Conservation (phyloP, 345 rosid genomes). For the Populus ilicifolia region DNA sequence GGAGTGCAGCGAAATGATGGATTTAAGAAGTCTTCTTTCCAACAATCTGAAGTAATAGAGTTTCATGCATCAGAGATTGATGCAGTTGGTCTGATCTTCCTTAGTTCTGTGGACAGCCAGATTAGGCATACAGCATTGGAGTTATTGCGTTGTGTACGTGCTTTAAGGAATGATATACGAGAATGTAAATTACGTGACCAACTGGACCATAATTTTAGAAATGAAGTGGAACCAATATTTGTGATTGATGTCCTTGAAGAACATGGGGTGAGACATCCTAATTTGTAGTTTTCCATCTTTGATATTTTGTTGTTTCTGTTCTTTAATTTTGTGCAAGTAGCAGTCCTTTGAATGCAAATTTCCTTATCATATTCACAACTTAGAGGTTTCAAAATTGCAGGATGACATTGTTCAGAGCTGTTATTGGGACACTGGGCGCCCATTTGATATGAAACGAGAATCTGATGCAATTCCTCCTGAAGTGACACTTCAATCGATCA, state of each 20-base stretch:
- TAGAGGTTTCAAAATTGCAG: slow-evolving; percentile 33
- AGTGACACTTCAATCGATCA: slow-evolving; percentile 87
- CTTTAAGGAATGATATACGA: slow-evolving; percentile 81
- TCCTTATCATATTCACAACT: neutral
- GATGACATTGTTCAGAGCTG: slow-evolving; percentile 98
- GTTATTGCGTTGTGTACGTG: slow-evolving; percentile 91
- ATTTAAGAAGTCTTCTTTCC: slow-evolving; percentile 69
- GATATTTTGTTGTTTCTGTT: slow-evolving; percentile 6
- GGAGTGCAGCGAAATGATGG: slow-evolving; percentile 49
- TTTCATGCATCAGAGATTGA: slow-evolving; percentile 88
- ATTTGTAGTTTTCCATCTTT: slow-evolving; percentile 12
- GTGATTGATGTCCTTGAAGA: slow-evolving; percentile 95
- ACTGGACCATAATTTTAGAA: slow-evolving; percentile 55
- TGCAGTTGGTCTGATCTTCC: slow-evolving; percentile 95
- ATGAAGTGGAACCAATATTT: slow-evolving; percentile 83
- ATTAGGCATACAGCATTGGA: slow-evolving; percentile 95
- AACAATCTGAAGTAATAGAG: slow-evolving; percentile 68
- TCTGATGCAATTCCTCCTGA: slow-evolving; percentile 90
- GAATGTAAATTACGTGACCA: slow-evolving; percentile 54
- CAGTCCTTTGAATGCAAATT: neutral
- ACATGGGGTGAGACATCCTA: slow-evolving; percentile 68
- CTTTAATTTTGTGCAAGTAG: neutral
- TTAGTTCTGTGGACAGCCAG: slow-evolving; percentile 94
- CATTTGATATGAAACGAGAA: slow-evolving; percentile 85
- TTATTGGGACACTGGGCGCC: slow-evolving; percentile 92